Evolutionary conservation across 192 early-diverging fungal genomes (phyloP).

Genomic region (Rhizophagus prolifer): DNA sequence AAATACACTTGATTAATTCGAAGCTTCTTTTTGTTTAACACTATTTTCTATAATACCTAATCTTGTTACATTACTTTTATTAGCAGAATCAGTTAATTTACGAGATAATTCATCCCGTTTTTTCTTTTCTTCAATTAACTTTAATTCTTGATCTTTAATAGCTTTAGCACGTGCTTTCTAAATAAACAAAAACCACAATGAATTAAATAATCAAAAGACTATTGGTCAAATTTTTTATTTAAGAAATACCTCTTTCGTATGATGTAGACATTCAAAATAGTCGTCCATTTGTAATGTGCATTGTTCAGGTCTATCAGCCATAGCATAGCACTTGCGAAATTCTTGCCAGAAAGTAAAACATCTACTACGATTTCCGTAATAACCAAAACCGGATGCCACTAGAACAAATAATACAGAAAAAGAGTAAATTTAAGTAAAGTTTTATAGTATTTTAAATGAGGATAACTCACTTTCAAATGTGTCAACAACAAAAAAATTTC

Average conservation of each 20-base stretch:
- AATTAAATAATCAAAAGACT: not conserved
- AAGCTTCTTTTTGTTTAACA: not conserved
- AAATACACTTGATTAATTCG: not conserved
- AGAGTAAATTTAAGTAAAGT: too few species aligned
- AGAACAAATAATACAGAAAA: not conserved
- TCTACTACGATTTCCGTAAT: constrained; percentile 73
- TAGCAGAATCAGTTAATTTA: constrained; percentile 48
- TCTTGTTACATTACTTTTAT: constrained; percentile 51
- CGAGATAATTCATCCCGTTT: constrained; percentile 44
- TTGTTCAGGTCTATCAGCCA: constrained; percentile 72
- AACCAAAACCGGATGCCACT: constrained; percentile 71
- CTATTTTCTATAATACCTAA: constrained; percentile 45
- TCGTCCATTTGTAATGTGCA: constrained; percentile 84
- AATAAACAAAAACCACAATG: not conserved
- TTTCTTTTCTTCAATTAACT: constrained; percentile 49
- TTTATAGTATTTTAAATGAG: too few species aligned
- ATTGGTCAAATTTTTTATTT: not conserved
- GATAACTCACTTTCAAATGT: too few species aligned
- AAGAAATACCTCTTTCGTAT: constrained; percentile 83
- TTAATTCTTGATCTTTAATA: constrained; percentile 53
- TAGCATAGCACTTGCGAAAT: constrained; percentile 90
- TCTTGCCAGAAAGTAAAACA: constrained; percentile 98
- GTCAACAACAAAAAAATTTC: too few species aligned
- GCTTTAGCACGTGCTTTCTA: constrained; percentile 54
- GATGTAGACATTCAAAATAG: constrained; percentile 95